Evolutionary conservation across 2,329 filamentous ascomycete species (phyloP), one percentile per base, ranked within the genome.

Genomic region (Neonectria magnoliae): DNA sequence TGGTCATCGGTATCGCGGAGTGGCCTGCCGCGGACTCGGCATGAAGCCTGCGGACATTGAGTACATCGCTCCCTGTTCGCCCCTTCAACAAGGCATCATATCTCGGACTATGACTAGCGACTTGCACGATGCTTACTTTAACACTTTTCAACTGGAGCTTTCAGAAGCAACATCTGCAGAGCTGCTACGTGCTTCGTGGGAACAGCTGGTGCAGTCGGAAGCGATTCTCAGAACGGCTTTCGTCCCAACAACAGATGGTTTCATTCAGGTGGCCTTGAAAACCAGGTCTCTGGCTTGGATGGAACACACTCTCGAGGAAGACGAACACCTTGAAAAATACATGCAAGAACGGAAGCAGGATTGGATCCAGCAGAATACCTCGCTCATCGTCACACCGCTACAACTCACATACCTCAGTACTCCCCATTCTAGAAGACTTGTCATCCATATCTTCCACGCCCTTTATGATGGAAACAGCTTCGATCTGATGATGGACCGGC

Each of bases 401-500:
- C 53, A 65, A 6, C 48, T 74, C 11, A 74, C 78, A 1, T 78
- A 86, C 4, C 66, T 91, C 1, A 70, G 72, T 2, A 78, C 76
- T 7, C 90, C 90, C 0, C 68, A 67, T 1, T 70, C 69, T 1
- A 71, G 72, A 7, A 67, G 83, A 0, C 78, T 97, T 33, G 78
- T 84, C 2, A 72, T 97, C 2, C 86, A 91, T 50, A 89, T 97
- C 1, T 97, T 97, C 78, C 94, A 98, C 75, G 93, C 87, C 0
- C 77, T 97, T 0, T 98, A 98, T 71, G 94, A 98, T 77, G 94
- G 93, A 2, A 91, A 87, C 68, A 95, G 93, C 65, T 85, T 97
- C 42, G 84, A 86, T 2, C 76, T 93, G 25, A 83, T 97, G 42
- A 83, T 97, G 20, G 76, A 85, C 3, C 79, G 84, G 20, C 82